Base-by-base conservation (phyloP, 1,139 yeast species). In the Keqinozyma sinolaborantium region DNA sequence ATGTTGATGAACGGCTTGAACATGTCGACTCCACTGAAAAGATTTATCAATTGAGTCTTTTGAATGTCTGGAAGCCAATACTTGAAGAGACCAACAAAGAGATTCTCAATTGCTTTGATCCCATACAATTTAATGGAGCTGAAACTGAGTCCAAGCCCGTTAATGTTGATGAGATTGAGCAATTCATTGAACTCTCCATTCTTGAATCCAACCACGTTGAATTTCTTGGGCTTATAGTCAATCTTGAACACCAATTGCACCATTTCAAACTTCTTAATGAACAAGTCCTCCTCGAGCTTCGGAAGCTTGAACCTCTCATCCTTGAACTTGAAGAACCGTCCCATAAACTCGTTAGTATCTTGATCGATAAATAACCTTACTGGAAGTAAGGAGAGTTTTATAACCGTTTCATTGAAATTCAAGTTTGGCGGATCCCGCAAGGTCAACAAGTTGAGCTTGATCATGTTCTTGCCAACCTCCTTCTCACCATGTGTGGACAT, bases 211-310 rank as follows among this genome's bases (percentile, higher is more conserved):
- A 78, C 74, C 50, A 84, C 85, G 51, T 90, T 95, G 15, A 87
- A 71, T 43, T 79, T 84, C 49, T 88, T 90, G 0, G 98, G 98
- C 51, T 88, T 90, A 56, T 92, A 94, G 55, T 92, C 98, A 26
- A 92, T 63, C 41, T 81, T 80, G 23, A 94, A 56, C 30, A 72
- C 73, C 1, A 92, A 60, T 0, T 83, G 70, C 32, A 74, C 68
- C 11, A 18, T 24, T 31, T 75, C 75, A 29, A 88, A 72, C 48
- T 77, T 78, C 46, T 86, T 90, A 24, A 88, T 65, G 47, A 76
- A 90, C 1, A 79, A 51, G 4, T 74, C 71, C 40, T 85, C 95
- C 39, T 70, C 75, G 3, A 50, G 38, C 31, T 71, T 68, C 26
- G 80, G 65, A n/a, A 79, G 58, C 3, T 69, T 64, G 50, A 84